A percentile compares a stretch with the other conserved stretches of the same genome.
These are phyloP conservation scores for Suillus clintonianus DNA, from an alignment of 768 basidiomycete genomes.

Conservation along the genomic window DNA sequence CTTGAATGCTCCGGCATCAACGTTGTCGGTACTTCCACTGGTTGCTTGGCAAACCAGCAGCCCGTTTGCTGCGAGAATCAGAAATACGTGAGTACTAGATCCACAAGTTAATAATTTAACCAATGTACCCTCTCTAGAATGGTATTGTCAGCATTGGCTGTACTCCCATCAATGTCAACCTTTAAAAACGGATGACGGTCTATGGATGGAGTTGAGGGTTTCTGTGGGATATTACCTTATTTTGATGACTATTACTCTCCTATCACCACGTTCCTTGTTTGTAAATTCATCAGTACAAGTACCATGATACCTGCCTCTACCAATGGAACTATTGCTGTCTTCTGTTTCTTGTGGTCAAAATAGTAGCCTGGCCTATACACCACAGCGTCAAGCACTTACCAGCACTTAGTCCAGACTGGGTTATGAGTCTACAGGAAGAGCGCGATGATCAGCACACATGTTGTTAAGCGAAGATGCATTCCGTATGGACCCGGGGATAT, in stretches of 20 bases:
- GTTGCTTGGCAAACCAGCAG: background rate
- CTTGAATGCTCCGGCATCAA: background rate
- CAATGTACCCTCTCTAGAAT: background rate
- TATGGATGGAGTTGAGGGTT: background rate
- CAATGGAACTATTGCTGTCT: background rate
- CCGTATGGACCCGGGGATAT: background rate
- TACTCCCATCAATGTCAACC: background rate
- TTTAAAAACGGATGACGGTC: background rate
- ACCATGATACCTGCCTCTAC: background rate
- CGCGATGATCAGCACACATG: no score
- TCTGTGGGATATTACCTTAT: background rate
- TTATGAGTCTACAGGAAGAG: no score
- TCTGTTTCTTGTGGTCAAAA: background rate
- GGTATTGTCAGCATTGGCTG: background rate
- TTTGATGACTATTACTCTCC: background rate
- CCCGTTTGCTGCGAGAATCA: conserved; percentile 4
- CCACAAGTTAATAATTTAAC: background rate
- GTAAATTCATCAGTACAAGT: background rate
- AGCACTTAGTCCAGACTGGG: no score
- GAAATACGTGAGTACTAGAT: conserved; percentile 1
- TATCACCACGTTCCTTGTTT: background rate
- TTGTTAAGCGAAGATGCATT: background rate
- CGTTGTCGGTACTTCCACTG: background rate
- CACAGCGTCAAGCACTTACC: no score
- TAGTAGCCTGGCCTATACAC: no score